Evolutionary conservation across 73 alveolate genomes (phyloP).

Genomic region (Urostyla sp.): DNA sequence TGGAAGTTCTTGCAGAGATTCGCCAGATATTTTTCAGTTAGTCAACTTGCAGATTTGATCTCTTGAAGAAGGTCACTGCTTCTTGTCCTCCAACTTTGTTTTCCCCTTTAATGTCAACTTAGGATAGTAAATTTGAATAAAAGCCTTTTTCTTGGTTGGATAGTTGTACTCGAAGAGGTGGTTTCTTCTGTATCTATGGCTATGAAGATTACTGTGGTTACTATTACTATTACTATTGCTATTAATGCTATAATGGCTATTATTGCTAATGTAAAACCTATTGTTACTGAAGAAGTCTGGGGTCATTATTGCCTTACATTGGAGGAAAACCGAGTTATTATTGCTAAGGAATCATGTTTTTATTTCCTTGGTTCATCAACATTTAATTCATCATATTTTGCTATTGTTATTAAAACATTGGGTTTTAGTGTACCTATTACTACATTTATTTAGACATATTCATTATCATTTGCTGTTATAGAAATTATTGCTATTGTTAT

Average conservation of each 20-base stretch:
- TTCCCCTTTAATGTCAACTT: conserved; percentile 78
- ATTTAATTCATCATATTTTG: not conserved
- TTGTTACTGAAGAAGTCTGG: not conserved
- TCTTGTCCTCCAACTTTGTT: conserved; percentile 83
- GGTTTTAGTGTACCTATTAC: conserved; percentile 1
- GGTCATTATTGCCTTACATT: not conserved
- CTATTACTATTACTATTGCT: not conserved
- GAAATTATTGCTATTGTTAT: conserved; percentile 2
- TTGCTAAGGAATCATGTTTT: not conserved
- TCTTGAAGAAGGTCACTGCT: conserved; percentile 90
- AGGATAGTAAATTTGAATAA: conserved; percentile 68
- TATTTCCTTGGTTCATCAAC: not conserved
- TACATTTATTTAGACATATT: conserved; percentile 2
- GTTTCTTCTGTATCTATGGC: conserved; percentile 13
- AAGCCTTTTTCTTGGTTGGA: conserved; percentile 81
- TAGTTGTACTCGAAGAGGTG: conserved; percentile 62
- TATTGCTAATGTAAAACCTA: not conserved
- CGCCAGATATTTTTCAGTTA: conserved; percentile 82
- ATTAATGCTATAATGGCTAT: not conserved
- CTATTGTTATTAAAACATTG: not conserved
- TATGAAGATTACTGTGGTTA: not conserved
- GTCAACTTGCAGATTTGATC: conserved; percentile 82
- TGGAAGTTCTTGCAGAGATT: conserved; percentile 76
- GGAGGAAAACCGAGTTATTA: conserved; percentile 1
- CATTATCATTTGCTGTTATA: not conserved